phyloP scores from a whole-genome alignment of 768 basidiomycete genomes.

The Infundibulicybe gibba region DNA sequence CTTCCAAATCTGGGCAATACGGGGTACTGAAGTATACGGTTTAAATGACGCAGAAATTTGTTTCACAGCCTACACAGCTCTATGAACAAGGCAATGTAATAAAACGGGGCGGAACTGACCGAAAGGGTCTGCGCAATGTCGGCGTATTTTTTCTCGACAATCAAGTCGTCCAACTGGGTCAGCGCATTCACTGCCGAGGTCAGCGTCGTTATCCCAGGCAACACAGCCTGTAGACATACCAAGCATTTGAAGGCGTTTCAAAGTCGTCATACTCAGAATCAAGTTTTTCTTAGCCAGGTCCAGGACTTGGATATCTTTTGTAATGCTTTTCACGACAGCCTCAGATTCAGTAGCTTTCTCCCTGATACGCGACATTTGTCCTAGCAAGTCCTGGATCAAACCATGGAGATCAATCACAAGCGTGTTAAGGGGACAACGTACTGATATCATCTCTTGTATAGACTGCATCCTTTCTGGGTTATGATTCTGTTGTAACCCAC shows the following conservation, averaged over 20 bases:
- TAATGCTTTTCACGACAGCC: slow-evolving; percentile 92
- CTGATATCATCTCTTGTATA: slow-evolving; percentile 96
- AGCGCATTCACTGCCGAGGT: slow-evolving; percentile 67
- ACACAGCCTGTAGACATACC: slow-evolving; percentile 44
- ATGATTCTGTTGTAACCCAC: slow-evolving; percentile 70
- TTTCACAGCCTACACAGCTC: slow-evolving; percentile 67
- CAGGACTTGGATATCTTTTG: slow-evolving; percentile 92
- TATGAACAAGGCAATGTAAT: slow-evolving; percentile 3
- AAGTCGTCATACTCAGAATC: slow-evolving; percentile 80
- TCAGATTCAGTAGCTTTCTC: slow-evolving; percentile 98
- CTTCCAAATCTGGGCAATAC: slow-evolving; percentile 74
- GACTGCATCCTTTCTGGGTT: slow-evolving; percentile 86
- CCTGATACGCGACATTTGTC: slow-evolving; percentile 93
- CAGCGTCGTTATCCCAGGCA: not conserved
- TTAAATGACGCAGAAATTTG: slow-evolving; percentile 82
- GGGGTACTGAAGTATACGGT: slow-evolving; percentile 70
- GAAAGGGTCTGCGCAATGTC: slow-evolving; percentile 83
- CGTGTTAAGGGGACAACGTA: slow-evolving; percentile 29
- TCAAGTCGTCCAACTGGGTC: slow-evolving; percentile 73
- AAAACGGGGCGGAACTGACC: slow-evolving; percentile 30
- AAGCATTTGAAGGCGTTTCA: slow-evolving; percentile 92
- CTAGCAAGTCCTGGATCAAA: slow-evolving; percentile 72
- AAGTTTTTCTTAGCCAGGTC: slow-evolving; percentile 95
- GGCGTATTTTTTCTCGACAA: slow-evolving; percentile 74
- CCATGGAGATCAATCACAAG: slow-evolving; percentile 6